These are phyloP conservation scores for Solanum sitiens DNA, from an alignment of 257 asterid species.

Conservation along the genomic window DNA sequence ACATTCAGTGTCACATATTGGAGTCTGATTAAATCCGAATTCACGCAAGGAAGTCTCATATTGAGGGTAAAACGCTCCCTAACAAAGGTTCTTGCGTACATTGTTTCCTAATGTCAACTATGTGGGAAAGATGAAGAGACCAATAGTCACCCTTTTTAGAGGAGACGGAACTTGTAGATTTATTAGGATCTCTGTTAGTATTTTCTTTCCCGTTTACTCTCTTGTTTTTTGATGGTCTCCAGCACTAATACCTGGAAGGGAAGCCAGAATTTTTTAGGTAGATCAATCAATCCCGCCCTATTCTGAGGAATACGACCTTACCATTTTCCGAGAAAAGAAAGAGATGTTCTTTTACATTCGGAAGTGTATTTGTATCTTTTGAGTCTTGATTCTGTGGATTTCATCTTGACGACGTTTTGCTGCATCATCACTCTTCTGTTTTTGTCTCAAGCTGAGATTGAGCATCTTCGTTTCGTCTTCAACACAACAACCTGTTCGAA, in stretches of 20 bases:
- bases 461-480: slow-evolving; percentile 89
- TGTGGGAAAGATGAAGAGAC: not conserved
- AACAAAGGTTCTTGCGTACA: no score
- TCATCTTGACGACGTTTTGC: slow-evolving; percentile 74
- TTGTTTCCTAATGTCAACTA: not conserved
- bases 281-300: not conserved
- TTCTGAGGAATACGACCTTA: not conserved
- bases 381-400: slow-evolving; percentile 80
- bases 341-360: not conserved
- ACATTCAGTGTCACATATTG: no score
- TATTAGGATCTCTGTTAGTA: not conserved
- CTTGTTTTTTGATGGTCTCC: not conserved
- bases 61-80: no score
- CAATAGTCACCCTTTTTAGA: not conserved
- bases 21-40: no score
- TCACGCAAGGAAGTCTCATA: no score
- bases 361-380: slow-evolving; percentile 42
- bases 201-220: not conserved
- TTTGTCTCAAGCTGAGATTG: slow-evolving; percentile 90
- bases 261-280: not conserved
- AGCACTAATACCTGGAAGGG: not conserved
- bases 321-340: not conserved
- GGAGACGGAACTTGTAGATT: no score
- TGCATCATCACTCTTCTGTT: slow-evolving; percentile 91
- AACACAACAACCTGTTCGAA: slow-evolving; percentile 57